Conservation (phyloP, 2,329 filamentous ascomycete genomes). For the Malbranchea cinnamomea region DNA sequence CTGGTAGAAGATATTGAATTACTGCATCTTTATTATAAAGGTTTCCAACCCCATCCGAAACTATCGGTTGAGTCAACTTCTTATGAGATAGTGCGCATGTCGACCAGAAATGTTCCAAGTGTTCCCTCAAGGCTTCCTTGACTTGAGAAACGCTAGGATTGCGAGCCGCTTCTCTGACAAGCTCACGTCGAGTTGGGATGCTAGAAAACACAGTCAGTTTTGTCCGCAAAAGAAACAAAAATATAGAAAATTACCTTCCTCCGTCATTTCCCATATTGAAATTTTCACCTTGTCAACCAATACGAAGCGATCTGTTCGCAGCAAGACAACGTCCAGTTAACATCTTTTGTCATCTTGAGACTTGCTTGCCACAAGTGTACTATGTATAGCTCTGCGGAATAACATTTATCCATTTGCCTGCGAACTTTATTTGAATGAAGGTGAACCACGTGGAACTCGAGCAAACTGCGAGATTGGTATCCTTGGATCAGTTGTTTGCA, state of each 20-base stretch:
- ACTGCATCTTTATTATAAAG: constrained; percentile 94
- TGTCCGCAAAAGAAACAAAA: constrained; percentile 5
- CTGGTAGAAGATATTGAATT: constrained; percentile 49
- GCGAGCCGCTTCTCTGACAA: constrained; percentile 85
- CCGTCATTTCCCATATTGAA: constrained; percentile 86
- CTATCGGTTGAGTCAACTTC: constrained; percentile 56
- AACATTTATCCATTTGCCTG: no score
- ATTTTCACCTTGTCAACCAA: no score
- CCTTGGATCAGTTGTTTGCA: no score
- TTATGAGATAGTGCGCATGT: constrained; percentile 76
- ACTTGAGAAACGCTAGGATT: constrained; percentile 68
- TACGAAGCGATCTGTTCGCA: no score
- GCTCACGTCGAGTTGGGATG: constrained; percentile 87
- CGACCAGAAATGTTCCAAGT: constrained; percentile 72
- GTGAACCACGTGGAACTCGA: no score
- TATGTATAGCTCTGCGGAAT: no score
- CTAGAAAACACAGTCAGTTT: constrained; percentile 31
- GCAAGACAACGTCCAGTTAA: no score
- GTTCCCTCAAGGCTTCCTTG: constrained; percentile 76
- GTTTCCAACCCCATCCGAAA: constrained; percentile 69
- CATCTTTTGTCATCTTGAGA: no score
- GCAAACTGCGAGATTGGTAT: no score
- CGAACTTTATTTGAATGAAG: no score
- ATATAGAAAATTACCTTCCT: constrained; percentile 41
- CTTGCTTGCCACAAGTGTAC: no score